A percentile compares a stretch with the other conserved stretches of the same genome.
phyloP scores from a whole-genome alignment of 768 basidiomycete genomes.

The Termitomyces eurrhizus region DNA sequence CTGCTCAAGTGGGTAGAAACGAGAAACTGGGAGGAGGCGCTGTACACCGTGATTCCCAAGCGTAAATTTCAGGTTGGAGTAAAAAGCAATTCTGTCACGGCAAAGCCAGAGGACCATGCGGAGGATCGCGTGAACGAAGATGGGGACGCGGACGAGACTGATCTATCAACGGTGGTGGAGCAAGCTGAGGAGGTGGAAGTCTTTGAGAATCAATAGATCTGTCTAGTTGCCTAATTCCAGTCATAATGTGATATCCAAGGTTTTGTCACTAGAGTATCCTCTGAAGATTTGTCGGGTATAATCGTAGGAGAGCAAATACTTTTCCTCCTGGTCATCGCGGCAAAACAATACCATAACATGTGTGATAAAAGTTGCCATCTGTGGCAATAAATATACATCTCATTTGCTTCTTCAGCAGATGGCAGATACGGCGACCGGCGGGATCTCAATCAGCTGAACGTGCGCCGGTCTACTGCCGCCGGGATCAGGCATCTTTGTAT shows the following conservation, averaged over 20 bases:
- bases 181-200: conserved; percentile 7
- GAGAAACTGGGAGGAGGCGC: conserved; percentile 80
- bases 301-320: background rate
- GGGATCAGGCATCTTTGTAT: background rate
- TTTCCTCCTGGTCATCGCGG: background rate
- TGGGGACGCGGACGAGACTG: conserved; percentile 9
- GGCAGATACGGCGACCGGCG: conserved; percentile 11
- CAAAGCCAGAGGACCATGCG: conserved; percentile 6
- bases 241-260: background rate
- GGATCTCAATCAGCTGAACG: conserved; percentile 4
- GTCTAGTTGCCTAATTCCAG: background rate
- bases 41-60: conserved; percentile 87
- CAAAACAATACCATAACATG: background rate
- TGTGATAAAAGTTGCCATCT: background rate
- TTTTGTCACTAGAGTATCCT: conserved; percentile 1
- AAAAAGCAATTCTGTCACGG: conserved; percentile 21
- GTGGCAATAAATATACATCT: conserved; percentile 4
- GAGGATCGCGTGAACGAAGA: conserved; percentile 17
- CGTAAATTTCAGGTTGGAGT: conserved; percentile 71
- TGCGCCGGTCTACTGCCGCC: conserved; percentile 7
- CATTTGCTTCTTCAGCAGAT: background rate
- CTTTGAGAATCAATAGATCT: conserved; percentile 4
- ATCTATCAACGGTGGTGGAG: background rate
- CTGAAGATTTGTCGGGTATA: background rate
- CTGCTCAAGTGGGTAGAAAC: conserved; percentile 86